Evolutionary conservation across 2,329 filamentous ascomycete species (phyloP).

Genomic region (Talaromyces sp.): DNA sequence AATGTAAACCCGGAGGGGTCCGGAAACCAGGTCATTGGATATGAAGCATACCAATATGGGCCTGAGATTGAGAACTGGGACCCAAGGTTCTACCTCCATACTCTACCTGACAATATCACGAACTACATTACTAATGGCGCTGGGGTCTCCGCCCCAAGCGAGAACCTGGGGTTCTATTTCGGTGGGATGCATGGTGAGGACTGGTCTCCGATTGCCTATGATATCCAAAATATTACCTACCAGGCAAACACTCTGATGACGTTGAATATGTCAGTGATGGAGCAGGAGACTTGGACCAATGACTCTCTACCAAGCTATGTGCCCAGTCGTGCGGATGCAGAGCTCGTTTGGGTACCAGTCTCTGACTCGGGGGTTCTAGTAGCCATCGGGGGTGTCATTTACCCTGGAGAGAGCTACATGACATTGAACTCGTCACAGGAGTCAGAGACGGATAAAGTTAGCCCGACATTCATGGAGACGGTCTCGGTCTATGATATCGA

Average conservation of each 20-base stretch:
- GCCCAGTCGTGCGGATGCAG: conserved; percentile 62
- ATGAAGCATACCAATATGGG: conserved; percentile 51
- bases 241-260: conserved; percentile 62
- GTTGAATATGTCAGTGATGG: conserved; percentile 60
- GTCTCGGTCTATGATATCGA: conserved; percentile 43
- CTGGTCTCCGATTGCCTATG: conserved; percentile 54
- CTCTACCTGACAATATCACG: conserved; percentile 54
- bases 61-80: conserved; percentile 48
- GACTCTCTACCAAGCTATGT: conserved; percentile 54
- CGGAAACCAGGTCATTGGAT: conserved; percentile 52
- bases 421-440: conserved; percentile 10
- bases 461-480: conserved; percentile 41
- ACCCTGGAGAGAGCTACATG: conserved; percentile 26
- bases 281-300: conserved; percentile 60
- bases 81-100: conserved; percentile 44
- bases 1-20: conserved; percentile 46
- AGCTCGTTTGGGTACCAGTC: conserved; percentile 64
- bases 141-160: conserved; percentile 66
- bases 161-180: conserved; percentile 73
- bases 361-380: conserved; percentile 41
- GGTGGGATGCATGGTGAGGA: conserved; percentile 60
- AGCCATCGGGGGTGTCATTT: conserved; percentile 41
- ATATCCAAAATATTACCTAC: conserved; percentile 35
- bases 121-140: conserved; percentile 68
- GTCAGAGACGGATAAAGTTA: conserved; percentile 13